These are phyloP conservation scores for Huntiella moniliformis DNA, from an alignment of 2,329 filamentous ascomycete genomes.

Conservation along the genomic window DNA sequence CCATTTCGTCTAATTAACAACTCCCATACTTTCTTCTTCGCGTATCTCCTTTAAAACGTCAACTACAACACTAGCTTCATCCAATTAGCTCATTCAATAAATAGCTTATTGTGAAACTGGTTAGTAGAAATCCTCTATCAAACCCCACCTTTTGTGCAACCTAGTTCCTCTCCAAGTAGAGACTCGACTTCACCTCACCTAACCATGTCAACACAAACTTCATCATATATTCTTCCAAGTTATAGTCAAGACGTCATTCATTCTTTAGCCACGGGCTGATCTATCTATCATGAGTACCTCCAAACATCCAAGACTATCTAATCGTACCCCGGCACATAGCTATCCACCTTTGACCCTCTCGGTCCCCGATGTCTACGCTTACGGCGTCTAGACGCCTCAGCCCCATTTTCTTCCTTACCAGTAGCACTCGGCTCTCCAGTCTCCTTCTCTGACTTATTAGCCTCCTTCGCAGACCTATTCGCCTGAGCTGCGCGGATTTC, in stretches of 20 bases:
- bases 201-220: neutral
- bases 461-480: too few relatives aligned
- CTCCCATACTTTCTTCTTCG: too few relatives aligned
- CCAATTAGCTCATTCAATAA: too few relatives aligned
- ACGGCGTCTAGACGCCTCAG: neutral
- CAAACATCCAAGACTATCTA: neutral
- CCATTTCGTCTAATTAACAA: too few relatives aligned
- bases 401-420: neutral
- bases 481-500: conserved; percentile 1
- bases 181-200: neutral
- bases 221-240: neutral
- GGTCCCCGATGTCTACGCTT: conserved; percentile 2
- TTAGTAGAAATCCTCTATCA: too few relatives aligned
- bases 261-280: neutral
- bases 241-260: neutral
- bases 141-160: too few relatives aligned
- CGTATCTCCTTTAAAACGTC: too few relatives aligned
- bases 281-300: neutral
- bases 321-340: conserved; percentile 9
- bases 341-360: conserved; percentile 5
- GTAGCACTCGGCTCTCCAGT: neutral
- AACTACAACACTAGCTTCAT: too few relatives aligned
- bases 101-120: too few relatives aligned
- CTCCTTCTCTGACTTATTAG: too few relatives aligned
- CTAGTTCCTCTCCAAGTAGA: neutral